A percentile compares a stretch with the other conserved stretches of the same genome.
phyloP scores from a whole-genome alignment of 2,329 filamentous ascomycete species.

The Coniella vitis region DNA sequence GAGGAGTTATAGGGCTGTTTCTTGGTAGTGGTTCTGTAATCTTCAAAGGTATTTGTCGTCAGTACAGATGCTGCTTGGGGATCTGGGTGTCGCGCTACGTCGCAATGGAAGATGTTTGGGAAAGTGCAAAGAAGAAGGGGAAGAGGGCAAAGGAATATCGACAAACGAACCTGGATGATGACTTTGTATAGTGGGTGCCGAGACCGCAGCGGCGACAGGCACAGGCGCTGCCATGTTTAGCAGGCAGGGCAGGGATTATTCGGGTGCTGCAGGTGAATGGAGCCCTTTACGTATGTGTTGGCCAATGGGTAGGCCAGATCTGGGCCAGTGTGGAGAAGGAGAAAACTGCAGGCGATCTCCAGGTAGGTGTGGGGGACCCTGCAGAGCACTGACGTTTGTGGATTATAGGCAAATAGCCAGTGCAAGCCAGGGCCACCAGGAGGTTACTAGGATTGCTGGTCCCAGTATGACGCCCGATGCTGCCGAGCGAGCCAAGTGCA shows the following conservation, averaged over 20 bases:
- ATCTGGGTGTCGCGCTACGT: neutral
- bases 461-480: too few species aligned
- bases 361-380: conserved; percentile 1
- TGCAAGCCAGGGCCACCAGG: too few species aligned
- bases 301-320: conserved; percentile 6
- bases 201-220: conserved; percentile 8
- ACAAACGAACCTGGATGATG: conserved; percentile 12
- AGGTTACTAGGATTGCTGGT: too few species aligned
- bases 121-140: neutral
- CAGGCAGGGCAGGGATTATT: neutral
- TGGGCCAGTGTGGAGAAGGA: neutral
- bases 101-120: neutral
- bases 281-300: conserved; percentile 6
- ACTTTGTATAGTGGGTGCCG: conserved; percentile 10
- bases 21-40: neutral
- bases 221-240: conserved; percentile 6
- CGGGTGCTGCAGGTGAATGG: neutral
- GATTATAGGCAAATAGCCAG: neutral
- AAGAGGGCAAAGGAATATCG: neutral
- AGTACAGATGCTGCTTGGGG: neutral
- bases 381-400: neutral
- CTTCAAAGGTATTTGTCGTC: neutral
- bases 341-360: conserved; percentile 1
- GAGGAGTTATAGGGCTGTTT: conserved; percentile 18
- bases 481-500: too few species aligned